Evolutionary conservation across 1,139 yeast genomes (phyloP), one percentile per base, ranked within the genome.

Genomic region (Spencermartinsiella ligniputridi): DNA sequence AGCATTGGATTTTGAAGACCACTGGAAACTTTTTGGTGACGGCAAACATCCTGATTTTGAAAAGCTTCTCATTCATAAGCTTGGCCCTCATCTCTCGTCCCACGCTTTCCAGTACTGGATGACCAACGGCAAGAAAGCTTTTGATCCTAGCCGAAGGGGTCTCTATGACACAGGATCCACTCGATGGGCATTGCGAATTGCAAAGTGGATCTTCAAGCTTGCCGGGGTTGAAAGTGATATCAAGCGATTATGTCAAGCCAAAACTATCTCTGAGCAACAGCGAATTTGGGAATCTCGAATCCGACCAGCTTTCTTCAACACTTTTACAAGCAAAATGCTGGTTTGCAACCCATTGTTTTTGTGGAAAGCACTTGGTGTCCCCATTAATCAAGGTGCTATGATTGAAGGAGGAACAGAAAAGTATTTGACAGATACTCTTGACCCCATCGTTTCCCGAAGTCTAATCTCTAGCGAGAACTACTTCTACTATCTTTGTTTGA

Each of bases 291-390:
- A 77, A 45, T 61, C 66, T 1, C 71, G 72, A 42, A 72, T 85
- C 47, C 78, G 81, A 51, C 92, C 92, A 3, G 77, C 83, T 3
- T 69, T 85, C 43, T 78, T 83, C 66, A 83, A 82, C 58, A 86
- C 87, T 15, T 55, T 83, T 39, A 81, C 84, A 42, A 81, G 84
- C 21, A 76, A 78, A 34, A 61, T 83, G 36, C 68, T 85, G 48
- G 76, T 85, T 40, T 90, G 90, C n/a, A 85, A 84, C 64, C 90
- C 92, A 11, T 65, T 84, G 25, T 85, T 85, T 62, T 71, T 85
- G 52, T 85, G 95, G 95, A 83, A 83, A 61, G 95, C 95, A 0
- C 72, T 85, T 37, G 95, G 95, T 13, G 95, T 85, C 41, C 95
- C 95, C 3, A 78, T 83, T 4, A 85, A 85, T 62, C 95, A 85